Base-by-base conservation (phyloP, 768 basidiomycete species). In the Mycena chlorophos region DNA sequence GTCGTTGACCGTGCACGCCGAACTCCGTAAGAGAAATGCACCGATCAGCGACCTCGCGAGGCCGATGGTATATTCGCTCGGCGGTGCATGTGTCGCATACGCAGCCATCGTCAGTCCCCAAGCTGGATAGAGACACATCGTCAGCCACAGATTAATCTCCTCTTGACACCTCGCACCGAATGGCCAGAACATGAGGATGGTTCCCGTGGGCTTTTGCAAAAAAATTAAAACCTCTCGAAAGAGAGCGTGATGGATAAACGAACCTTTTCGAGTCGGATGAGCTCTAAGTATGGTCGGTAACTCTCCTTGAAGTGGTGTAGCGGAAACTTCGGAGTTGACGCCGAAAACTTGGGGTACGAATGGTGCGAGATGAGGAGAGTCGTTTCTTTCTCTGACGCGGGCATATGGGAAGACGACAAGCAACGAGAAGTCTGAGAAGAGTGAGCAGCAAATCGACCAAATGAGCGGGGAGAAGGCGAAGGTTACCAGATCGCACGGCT, bases 181-280 rank as follows among this genome's bases (percentile, higher is more conserved):
- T 5, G 80, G 79, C 78, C 79, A 82, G 65, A 80, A 82, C 75
- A 79, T 77, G 22, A 82, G 70, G 43, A 76, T 71, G 3, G 73
- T 78, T 22, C 80, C 80, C 29, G 78, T 80, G 4, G 79, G 78
- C 80, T 82, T 56, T 6, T 12, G 8, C 40, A 19, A 20, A 20
- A 25, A 27, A 20, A 10, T 19, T 5, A 42, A 42, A 40, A 37
- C 13, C 38, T 40, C 19, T 40, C 43, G 14, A 52, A 31, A 37
- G 47, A 19, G 20, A 10, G 17, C 4, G 20, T 5, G 2, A 29
- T 23, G 6, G 34, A 47, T 40, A 10, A n/a, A 22, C 61, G 14
- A 54, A 75, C 80, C 71, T 79, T 81, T 52, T 79, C 78, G 12
- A 81, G 58, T 57, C 80, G 69, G n/a, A 79, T 77, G 20, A 81